Evolutionary conservation across 164 flowering plant species (phyloP).

Genomic region (Piper betle): DNA sequence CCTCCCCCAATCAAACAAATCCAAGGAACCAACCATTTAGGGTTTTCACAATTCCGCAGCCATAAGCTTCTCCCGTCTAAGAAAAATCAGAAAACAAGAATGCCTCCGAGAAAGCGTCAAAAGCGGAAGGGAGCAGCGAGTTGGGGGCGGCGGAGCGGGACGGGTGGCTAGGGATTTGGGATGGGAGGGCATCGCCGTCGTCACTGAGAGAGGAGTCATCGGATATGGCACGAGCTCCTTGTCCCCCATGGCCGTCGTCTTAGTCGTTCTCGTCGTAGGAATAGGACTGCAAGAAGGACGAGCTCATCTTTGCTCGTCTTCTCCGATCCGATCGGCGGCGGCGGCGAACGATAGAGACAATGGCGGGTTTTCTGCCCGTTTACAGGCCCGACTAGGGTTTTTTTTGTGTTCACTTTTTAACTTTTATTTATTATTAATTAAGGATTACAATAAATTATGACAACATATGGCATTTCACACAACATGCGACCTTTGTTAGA

Average conservation of each 20-base stretch:
- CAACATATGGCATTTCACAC: too few relatives aligned
- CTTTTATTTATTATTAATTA: too few relatives aligned
- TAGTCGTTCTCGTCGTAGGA: slow-evolving; percentile 79
- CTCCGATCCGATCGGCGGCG: background rate
- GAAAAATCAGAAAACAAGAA: background rate
- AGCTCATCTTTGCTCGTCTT: slow-evolving; percentile 37
- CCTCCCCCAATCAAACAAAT: slow-evolving; percentile 19
- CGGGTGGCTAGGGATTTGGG: slow-evolving; percentile 20
- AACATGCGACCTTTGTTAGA: too few relatives aligned
- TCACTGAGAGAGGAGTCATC: slow-evolving; percentile 20
- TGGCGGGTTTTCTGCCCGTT: too few relatives aligned
- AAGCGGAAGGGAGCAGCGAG: slow-evolving; percentile 74
- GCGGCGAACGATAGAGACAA: background rate
- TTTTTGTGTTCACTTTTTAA: too few relatives aligned
- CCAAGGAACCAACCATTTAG: background rate
- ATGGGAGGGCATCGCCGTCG: slow-evolving; percentile 15
- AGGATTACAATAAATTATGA: too few relatives aligned
- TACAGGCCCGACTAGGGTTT: too few relatives aligned
- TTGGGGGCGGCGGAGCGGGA: slow-evolving; percentile 19
- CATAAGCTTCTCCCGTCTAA: too few relatives aligned
- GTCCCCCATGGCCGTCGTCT: slow-evolving; percentile 2
- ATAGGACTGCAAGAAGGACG: slow-evolving; percentile 61
- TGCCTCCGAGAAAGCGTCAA: slow-evolving; percentile 82
- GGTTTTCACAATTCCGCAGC: too few relatives aligned
- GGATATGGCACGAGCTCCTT: background rate